Evolutionary conservation across 257 asterid species (phyloP), one percentile per base, ranked within the genome.

Genomic region (Paraleonurus japonicus): DNA sequence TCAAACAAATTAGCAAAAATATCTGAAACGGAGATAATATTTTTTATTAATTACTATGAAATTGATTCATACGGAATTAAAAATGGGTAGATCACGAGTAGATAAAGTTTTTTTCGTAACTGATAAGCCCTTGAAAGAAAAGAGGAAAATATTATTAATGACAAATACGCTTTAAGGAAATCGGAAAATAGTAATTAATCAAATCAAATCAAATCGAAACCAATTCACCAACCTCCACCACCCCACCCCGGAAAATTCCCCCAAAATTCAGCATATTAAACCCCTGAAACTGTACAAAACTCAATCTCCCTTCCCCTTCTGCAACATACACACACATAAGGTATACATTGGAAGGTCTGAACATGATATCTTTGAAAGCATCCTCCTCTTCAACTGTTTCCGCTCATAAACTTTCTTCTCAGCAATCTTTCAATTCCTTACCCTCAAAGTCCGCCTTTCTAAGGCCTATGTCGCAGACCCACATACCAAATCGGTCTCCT

Each of bases 401-500:
- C 55, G 30, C 76, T 20, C 43, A 26, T 54, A 75, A 53, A 24
- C 30, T 69, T 24, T 75, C 70, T 48, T 76, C 79, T 32, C 81
- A 55, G 24, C 82, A 77, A 67, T 66, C 78, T 48, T 68, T 71
- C 58, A 75, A 60, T 73, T 61, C 74, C 71, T 0, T 55, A 26
- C 59, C 75, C 69, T 76, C 67, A 23, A 79, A 75, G 47, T 72
- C 80, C 47, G 35, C 81, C 20, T 60, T 76, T 75, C 79, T 78
- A 15, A 61, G 77, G 70, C 75, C 85, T 20, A 66, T 61, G 63
- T 75, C 78, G 59, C 57, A 69, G 33, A 61, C 79, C 59, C 75
- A 70, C 65, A 53, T 77, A 55, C 13, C 69, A 13, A 67, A 71
- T 53, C 77, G 43, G 22, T 41, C 81, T 47, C 62, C 74, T 8